phyloP scores from a whole-genome alignment of 75 land plant genomes.

The Isoetes taiwanensis region DNA sequence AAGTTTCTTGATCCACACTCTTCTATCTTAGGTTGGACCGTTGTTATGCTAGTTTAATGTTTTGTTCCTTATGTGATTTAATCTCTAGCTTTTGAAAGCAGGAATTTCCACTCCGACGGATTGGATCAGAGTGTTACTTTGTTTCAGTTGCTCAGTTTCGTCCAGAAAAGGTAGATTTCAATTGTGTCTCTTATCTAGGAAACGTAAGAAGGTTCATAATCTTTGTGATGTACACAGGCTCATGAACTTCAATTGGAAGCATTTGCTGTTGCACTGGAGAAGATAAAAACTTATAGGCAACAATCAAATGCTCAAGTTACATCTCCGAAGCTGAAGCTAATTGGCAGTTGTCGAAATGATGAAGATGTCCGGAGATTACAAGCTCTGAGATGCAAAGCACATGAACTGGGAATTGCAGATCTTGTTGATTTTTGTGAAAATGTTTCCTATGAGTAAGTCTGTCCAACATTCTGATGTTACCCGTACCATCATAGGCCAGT shows the following conservation, averaged over 20 bases:
- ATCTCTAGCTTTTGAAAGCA: conserved; percentile 20
- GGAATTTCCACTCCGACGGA: conserved; percentile 74
- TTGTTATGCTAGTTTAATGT: background rate
- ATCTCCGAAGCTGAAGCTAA: conserved; percentile 61
- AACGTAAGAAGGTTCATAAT: background rate
- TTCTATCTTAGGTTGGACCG: background rate
- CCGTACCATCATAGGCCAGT: too few relatives aligned
- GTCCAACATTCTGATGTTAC: too few relatives aligned
- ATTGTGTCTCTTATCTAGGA: background rate
- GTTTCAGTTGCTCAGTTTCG: conserved; percentile 99
- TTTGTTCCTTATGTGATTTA: background rate
- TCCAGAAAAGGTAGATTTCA: conserved; percentile 76
- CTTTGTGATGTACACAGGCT: conserved; percentile 33
- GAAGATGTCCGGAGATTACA: conserved; percentile 56
- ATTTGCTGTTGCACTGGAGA: conserved; percentile 47
- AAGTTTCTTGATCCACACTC: background rate
- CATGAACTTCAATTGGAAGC: conserved; percentile 75
- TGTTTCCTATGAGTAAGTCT: conserved; percentile 61
- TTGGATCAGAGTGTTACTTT: conserved; percentile 22
- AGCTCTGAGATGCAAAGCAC: conserved; percentile 33
- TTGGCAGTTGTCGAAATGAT: conserved; percentile 87
- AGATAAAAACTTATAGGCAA: conserved; percentile 22
- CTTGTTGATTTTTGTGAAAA: conserved; percentile 80
- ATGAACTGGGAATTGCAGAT: conserved; percentile 40
- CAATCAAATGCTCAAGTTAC: background rate